Conservation (phyloP, 441 rosid species). For the Euphorbia schlechtendalii region DNA sequence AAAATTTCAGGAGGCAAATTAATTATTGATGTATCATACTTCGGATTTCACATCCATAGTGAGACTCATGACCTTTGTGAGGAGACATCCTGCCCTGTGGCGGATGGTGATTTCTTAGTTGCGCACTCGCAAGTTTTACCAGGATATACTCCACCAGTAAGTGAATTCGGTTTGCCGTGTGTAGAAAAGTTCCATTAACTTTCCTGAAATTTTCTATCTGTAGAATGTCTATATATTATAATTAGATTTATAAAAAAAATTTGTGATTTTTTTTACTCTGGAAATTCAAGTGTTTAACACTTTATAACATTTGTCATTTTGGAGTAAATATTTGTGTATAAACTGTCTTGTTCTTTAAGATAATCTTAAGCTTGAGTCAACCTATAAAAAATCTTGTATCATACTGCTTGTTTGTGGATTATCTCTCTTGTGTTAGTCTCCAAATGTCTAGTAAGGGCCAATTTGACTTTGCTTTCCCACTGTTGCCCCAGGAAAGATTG, state of each 20-base stretch:
- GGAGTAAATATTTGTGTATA: too few species aligned
- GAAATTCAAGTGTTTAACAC: too few species aligned
- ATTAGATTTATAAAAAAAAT: too few species aligned
- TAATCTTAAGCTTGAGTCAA: neutral
- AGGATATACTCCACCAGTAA: conserved; percentile 85
- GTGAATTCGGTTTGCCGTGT: conserved; percentile 15
- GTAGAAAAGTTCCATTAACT: neutral
- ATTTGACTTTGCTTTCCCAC: too few species aligned
- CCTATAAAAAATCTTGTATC: neutral
- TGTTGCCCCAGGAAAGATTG: too few species aligned
- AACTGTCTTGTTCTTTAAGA: neutral
- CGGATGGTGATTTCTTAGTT: conserved; percentile 66
- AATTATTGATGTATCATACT: conserved; percentile 77
- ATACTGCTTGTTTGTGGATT: neutral
- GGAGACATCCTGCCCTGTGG: conserved; percentile 81
- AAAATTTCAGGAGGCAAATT: conserved; percentile 65
- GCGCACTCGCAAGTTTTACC: conserved; percentile 81
- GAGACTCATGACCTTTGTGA: conserved; percentile 78
- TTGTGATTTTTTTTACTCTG: too few species aligned
- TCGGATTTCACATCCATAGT: conserved; percentile 67
- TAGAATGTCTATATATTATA: neutral
- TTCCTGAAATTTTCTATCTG: neutral
- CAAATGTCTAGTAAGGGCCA: too few species aligned
- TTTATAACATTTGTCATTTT: too few species aligned
- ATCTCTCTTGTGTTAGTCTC: neutral